Evolutionary conservation across 208 protist species (phyloP).

Genomic region (Wallacemonas sp.): DNA sequence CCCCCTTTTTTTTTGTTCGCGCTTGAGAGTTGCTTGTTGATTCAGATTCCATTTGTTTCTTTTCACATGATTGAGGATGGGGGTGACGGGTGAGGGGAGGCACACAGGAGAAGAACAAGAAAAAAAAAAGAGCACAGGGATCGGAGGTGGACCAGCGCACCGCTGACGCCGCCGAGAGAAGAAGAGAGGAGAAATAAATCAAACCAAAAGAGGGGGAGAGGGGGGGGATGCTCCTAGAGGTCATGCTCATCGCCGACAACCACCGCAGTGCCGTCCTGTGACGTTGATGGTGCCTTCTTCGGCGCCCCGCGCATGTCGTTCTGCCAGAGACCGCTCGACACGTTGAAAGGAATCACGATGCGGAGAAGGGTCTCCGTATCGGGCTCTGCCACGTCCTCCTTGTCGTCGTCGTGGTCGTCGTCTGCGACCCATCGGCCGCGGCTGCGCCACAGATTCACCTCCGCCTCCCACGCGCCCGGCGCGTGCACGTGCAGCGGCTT

Average conservation of each 20-base stretch:
- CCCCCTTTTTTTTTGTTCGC: not conserved
- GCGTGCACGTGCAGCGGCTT: constrained; percentile 68
- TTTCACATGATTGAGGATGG: too few relatives aligned
- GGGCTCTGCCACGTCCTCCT: constrained; percentile 1
- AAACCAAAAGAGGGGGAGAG: constrained; percentile 8
- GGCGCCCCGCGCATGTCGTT: not conserved
- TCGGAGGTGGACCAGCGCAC: too few relatives aligned
- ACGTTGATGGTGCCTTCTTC: not conserved
- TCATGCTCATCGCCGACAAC: not conserved
- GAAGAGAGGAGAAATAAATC: constrained; percentile 20
- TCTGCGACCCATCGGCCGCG: constrained; percentile 8
- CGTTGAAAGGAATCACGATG: constrained; percentile 60
- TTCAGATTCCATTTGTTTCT: too few relatives aligned
- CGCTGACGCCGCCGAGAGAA: too few relatives aligned
- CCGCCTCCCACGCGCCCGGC: constrained; percentile 53
- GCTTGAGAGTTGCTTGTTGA: not conserved
- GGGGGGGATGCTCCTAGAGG: constrained; percentile 13
- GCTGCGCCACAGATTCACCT: constrained; percentile 56
- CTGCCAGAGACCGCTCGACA: constrained; percentile 13
- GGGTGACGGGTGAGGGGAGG: too few relatives aligned
- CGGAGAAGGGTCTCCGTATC: constrained; percentile 53
- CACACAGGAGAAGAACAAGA: too few relatives aligned
- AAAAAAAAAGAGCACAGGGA: too few relatives aligned
- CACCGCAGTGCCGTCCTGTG: not conserved
- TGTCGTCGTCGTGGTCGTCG: constrained; percentile 13